Conservation (phyloP, 352 stramenopile genomes). For the Hyaloperonospora arabidopsidis region DNA sequence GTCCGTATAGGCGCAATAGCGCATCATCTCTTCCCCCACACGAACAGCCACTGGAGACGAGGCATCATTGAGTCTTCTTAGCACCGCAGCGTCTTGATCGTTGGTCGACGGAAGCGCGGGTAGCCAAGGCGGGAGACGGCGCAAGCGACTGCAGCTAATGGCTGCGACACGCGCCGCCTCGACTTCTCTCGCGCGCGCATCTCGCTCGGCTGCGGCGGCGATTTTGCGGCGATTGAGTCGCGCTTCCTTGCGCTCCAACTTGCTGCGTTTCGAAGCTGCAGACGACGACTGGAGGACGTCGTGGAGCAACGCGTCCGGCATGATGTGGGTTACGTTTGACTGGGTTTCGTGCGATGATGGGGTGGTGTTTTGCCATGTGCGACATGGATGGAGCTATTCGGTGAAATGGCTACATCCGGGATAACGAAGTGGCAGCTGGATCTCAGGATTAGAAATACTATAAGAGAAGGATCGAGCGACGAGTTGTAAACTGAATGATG, state of each 20-base stretch:
- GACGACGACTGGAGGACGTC: not conserved
- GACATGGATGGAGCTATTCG: too few species aligned
- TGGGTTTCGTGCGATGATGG: too few species aligned
- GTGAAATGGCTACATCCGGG: too few species aligned
- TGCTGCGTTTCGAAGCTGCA: constrained; percentile 20
- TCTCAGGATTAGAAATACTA: too few species aligned
- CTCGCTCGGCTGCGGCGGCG: constrained; percentile 17
- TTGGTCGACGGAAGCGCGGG: constrained; percentile 20
- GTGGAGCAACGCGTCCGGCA: too few species aligned
- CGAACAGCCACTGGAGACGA: constrained; percentile 14
- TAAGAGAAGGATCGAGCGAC: too few species aligned
- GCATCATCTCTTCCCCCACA: constrained; percentile 52
- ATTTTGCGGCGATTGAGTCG: constrained; percentile 36
- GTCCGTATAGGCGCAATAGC: constrained; percentile 63
- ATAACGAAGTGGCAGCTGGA: too few species aligned
- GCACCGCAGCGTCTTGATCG: constrained; percentile 10
- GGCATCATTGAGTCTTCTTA: constrained; percentile 21
- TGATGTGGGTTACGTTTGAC: too few species aligned
- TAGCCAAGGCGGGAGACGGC: constrained; percentile 28
- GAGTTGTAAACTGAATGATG: too few species aligned
- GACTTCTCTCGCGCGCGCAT: constrained; percentile 20
- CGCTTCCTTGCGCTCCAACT: constrained; percentile 37
- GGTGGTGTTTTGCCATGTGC: too few species aligned
- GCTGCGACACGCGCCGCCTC: constrained; percentile 26
- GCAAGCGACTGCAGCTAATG: constrained; percentile 23